Base-by-base conservation (phyloP, 2,329 filamentous ascomycete species). In the Juglanconis sp. region DNA sequence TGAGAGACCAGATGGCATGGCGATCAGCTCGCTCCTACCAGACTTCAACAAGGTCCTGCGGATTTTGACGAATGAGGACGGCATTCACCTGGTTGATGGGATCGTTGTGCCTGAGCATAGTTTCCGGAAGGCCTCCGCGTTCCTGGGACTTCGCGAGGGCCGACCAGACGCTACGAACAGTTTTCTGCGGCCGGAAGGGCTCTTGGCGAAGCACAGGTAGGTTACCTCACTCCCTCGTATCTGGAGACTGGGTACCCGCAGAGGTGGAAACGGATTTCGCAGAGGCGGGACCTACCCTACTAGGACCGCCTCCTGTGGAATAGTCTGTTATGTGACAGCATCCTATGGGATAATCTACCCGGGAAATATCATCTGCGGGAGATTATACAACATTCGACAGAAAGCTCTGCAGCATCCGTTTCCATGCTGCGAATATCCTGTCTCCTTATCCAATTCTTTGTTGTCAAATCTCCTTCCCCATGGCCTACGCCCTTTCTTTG, bases 101-200 rank as follows among this genome's bases (percentile, higher is more conserved):
- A 93, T 97, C 68, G 93, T 99, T 15, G 89, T 99, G 59, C 93
- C 95, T 1, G 95, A 99, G 73, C 93, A 97, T 71, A 96, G 91
- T 69, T 98, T 99, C 76, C 87, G 95, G 60, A 88, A 93, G 66
- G 95, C 95, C 6, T 86, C 92, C 60, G 92, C 92, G 4, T 84
- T 96, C 56, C 81, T 96, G 31, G 90, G 91, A 2, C 81, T 98
- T 59, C 87, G 90, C 58, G 91, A 97, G 71, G 92, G 91, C 34
- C 90, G 87, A 50, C 85, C 87, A 49, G 91, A 96, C 74, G 89
- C 88, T 7, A 84, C 89, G 0, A 85, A 88, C 2, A 87, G 90
- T 47, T 96, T 98, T 71, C 76, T 96, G 51, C 86, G 89, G 57
- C 92, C 95, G 1, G 89, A 91, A 65, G 95, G 95, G 11, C 79